Percentiles rank a stretch among this genome's conserved stretches.
phyloP scores from a whole-genome alignment of 2,329 filamentous ascomycete genomes.

The Penicillium sp. region DNA sequence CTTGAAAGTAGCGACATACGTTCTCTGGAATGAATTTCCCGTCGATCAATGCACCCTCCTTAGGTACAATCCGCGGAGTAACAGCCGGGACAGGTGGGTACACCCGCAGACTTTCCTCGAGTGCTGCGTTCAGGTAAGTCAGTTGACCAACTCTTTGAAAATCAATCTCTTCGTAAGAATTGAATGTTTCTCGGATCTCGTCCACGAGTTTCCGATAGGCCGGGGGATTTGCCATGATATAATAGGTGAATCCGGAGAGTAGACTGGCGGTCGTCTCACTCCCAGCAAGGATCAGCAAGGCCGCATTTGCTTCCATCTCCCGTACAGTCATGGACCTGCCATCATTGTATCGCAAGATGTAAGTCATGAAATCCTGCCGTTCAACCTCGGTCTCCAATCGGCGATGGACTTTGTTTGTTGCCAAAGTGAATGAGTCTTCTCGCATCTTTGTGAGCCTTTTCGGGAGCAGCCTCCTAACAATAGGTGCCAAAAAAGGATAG shows the following conservation, averaged over 20 bases:
- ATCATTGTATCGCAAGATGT: constrained; percentile 36
- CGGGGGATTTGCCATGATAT: constrained; percentile 29
- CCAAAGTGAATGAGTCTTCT: constrained; percentile 14
- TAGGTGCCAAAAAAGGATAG: constrained; percentile 16
- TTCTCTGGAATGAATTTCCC: constrained; percentile 36
- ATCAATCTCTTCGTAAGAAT: constrained; percentile 32
- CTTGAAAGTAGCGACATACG: constrained; percentile 9
- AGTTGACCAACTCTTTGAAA: constrained; percentile 31
- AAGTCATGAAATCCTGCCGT: constrained; percentile 42
- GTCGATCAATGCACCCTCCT: constrained; percentile 36
- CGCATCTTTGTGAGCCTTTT: constrained; percentile 11
- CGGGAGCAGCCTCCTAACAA: constrained; percentile 8
- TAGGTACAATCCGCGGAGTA: constrained; percentile 34
- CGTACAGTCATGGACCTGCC: constrained; percentile 22
- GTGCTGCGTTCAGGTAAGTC: constrained; percentile 38
- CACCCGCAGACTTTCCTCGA: constrained; percentile 43
- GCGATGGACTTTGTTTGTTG: constrained; percentile 23
- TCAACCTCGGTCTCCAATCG: constrained; percentile 23
- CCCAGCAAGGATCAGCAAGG: constrained; percentile 43
- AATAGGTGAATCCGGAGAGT: constrained; percentile 39
- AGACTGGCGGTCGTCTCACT: constrained; percentile 47
- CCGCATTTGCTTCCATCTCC: constrained; percentile 41
- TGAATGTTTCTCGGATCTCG: constrained; percentile 20
- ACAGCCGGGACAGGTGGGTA: constrained; percentile 43
- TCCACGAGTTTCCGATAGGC: constrained; percentile 10